Base-by-base conservation (phyloP, 495 filamentous ascomycete species). In the Parathielavia hyrcaniae region DNA sequence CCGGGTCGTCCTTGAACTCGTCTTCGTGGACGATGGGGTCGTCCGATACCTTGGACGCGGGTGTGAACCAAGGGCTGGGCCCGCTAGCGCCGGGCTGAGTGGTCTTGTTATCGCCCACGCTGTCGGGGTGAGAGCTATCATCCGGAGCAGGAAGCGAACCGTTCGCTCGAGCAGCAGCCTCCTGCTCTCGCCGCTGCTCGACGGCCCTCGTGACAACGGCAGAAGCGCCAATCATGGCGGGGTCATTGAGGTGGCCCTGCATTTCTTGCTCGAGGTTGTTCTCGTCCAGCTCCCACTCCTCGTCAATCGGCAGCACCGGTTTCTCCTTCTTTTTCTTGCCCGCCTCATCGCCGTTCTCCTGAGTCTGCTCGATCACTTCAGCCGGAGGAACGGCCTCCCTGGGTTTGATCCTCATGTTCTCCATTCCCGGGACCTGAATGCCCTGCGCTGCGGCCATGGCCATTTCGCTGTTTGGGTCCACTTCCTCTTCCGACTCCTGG, bases 1-100 rank as follows among this genome's bases (percentile, higher is more conserved):
- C 93, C 0, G 87, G 87, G 61, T 92, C 88, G 62, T 95, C 82
- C 5, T 82, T 87, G 64, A 97, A 96, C 68, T 96, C 92, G 32
- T 82, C 74, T 30, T 84, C 84, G 60, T 76, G 79, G 39, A 91
- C 83, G 45, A 83, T 79, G n/a, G 79, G 71, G 52, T 78, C 75
- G 69, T 79, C 76, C 23, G 65, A 71, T 16, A 57, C 53, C 26
- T 55, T 61, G 34, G 64, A 62, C 14, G 22, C 20, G 10, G 55
- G 54, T 0, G 52, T 57, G 19, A 22, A 47, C 14, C 61, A 12
- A 13, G 61, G 50, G 36, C 14, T 34, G 1, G 54, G 22, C 1
- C 35, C 22, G 16, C 60, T 43, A 5, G 53, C 14, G 12, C 6
- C 26, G 44, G 36, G 12, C 26, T 62, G 51, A 16, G 34, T 16